Percentiles rank a stretch among this genome's conserved stretches.
Evolutionary conservation across 768 basidiomycete genomes (phyloP).

Genomic region (Strobilomyces confusus): DNA sequence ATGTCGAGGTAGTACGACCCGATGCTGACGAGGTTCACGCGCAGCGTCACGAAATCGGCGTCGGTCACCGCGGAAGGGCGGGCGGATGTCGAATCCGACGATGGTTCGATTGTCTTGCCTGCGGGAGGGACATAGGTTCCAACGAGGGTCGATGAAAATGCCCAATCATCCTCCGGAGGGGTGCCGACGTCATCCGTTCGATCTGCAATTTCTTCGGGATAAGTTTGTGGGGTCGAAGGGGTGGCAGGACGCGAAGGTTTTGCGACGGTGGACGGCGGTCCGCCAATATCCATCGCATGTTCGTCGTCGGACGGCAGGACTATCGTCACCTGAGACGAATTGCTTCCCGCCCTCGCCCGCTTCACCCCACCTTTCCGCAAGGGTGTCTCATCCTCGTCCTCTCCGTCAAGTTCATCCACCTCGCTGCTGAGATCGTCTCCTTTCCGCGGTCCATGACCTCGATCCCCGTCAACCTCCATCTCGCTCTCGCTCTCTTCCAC

Average conservation of each 20-base stretch:
- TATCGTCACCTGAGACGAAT: constrained; percentile 20
- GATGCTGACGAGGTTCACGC: constrained; percentile 19
- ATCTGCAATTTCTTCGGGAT: background rate
- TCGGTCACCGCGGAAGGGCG: background rate
- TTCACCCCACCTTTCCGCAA: constrained; percentile 2
- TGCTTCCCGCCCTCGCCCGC: constrained; percentile 10
- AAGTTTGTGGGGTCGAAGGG: background rate
- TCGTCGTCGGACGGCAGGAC: constrained; percentile 24
- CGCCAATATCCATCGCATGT: constrained; percentile 25
- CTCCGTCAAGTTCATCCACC: constrained; percentile 18
- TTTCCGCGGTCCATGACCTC: background rate
- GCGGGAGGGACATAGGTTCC: constrained; percentile 15
- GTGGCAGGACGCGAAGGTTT: constrained; percentile 1
- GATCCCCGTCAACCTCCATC: constrained; percentile 4
- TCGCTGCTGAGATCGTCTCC: constrained; percentile 1
- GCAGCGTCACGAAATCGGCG: constrained; percentile 14
- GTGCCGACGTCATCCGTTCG: background rate
- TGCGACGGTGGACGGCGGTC: constrained; percentile 17
- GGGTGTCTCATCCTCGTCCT: background rate
- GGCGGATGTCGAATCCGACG: background rate
- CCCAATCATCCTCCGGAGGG: constrained; percentile 18
- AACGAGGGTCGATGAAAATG: constrained; percentile 25
- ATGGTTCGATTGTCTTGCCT: constrained; percentile 9
- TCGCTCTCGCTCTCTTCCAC: constrained; percentile 16
- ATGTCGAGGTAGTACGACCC: constrained; percentile 20